Percentiles rank a stretch among this genome's conserved stretches.
phyloP scores from a whole-genome alignment of 2,329 filamentous ascomycete genomes.

The Ophiostoma tasmaniense region DNA sequence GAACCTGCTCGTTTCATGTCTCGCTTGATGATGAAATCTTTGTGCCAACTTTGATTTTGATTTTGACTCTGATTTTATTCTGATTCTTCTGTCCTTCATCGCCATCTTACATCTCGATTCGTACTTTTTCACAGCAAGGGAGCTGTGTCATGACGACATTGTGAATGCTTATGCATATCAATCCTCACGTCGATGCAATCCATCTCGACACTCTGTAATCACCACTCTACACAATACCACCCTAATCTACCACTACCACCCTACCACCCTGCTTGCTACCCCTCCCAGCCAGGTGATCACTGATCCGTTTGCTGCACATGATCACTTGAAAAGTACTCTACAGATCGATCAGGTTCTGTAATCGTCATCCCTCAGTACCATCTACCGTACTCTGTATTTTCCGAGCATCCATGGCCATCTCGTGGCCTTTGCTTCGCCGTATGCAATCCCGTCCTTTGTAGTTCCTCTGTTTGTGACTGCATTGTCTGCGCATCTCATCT shows the following conservation, averaged over 20 bases:
- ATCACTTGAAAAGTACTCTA: background rate
- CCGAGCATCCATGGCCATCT: background rate
- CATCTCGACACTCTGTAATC: background rate
- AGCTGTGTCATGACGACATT: background rate
- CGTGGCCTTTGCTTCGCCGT: background rate
- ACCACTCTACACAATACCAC: background rate
- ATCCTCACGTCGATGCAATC: background rate
- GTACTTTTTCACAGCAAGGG: background rate
- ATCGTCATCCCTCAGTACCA: background rate
- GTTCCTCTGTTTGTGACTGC: too few species aligned
- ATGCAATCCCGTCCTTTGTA: background rate
- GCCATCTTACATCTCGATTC: background rate
- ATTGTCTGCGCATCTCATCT: background rate
- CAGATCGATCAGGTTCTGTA: background rate
- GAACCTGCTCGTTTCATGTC: background rate
- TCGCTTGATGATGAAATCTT: background rate
- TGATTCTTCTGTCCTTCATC: background rate
- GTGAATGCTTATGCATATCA: too few species aligned
- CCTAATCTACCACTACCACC: background rate
- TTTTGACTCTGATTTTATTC: background rate
- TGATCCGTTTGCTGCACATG: background rate
- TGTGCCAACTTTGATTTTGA: background rate
- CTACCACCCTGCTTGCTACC: background rate
- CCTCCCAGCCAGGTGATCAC: background rate
- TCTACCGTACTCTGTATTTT: too few species aligned